A percentile compares a stretch with the other conserved stretches of the same genome.
phyloP scores from a whole-genome alignment of 148 eudicot species.

The Diospyros lotus region DNA sequence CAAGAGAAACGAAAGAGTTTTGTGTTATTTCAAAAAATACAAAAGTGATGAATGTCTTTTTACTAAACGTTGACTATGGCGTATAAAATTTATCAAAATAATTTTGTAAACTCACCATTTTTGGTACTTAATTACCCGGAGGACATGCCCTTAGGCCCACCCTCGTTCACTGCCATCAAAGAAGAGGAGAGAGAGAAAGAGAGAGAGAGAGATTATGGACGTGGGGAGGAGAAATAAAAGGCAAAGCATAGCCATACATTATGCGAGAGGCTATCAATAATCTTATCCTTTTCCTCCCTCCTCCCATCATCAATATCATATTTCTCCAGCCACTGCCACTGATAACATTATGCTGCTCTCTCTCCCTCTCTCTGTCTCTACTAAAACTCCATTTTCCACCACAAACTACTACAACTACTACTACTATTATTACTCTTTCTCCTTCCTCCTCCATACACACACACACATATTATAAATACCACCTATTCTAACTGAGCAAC shows the following conservation, averaged over 20 bases:
- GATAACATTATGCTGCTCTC: slow-evolving; percentile 7
- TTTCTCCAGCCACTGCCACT: not conserved
- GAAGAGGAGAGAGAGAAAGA: not conserved
- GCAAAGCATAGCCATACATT: slow-evolving; percentile 58
- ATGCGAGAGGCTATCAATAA: slow-evolving; percentile 50
- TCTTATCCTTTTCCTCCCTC: slow-evolving; percentile 34
- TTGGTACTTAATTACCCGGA: too few relatives aligned
- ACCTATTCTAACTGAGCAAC: not conserved
- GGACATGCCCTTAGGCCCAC: too few relatives aligned
- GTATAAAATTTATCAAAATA: too few relatives aligned
- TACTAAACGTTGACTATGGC: too few relatives aligned
- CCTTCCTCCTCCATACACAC: not conserved
- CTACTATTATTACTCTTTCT: not conserved
- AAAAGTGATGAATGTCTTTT: too few relatives aligned
- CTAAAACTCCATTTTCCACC: not conserved
- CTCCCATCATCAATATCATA: slow-evolving; percentile 5
- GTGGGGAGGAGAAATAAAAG: slow-evolving; percentile 14
- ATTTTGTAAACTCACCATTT: too few relatives aligned
- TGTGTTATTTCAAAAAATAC: too few relatives aligned
- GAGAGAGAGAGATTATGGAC: not conserved
- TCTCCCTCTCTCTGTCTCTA: slow-evolving; percentile 7
- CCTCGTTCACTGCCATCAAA: too few relatives aligned
- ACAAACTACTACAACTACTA: too few relatives aligned
- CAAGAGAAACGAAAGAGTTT: too few relatives aligned
- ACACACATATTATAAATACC: not conserved